A percentile compares a stretch with the other conserved stretches of the same genome.
These are phyloP conservation scores for Emericellopsis atlantica DNA, from an alignment of 2,329 filamentous ascomycete genomes.

Conservation along the genomic window DNA sequence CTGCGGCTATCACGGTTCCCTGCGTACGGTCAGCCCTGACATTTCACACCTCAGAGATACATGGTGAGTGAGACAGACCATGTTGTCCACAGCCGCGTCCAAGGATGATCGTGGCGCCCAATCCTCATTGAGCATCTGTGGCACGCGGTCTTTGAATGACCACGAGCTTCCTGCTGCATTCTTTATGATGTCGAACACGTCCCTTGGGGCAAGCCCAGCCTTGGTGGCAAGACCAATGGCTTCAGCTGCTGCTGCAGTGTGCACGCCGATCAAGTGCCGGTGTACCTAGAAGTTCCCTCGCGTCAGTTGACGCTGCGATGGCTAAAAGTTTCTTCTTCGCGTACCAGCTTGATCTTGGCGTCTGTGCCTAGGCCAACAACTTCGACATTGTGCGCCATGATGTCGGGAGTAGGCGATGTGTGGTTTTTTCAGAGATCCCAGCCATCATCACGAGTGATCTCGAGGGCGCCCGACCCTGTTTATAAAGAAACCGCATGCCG, in stretches of 20 bases:
- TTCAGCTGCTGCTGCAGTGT: slow-evolving; percentile 36
- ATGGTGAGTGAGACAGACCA: slow-evolving; percentile 10
- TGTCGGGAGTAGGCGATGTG: too few relatives aligned
- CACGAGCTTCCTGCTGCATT: slow-evolving; percentile 24
- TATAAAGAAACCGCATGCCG: too few relatives aligned
- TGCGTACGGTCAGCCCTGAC: background rate
- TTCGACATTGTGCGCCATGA: too few relatives aligned
- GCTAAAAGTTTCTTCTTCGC: too few relatives aligned
- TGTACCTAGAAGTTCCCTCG: too few relatives aligned
- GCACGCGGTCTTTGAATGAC: slow-evolving; percentile 44
- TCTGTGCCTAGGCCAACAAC: too few relatives aligned
- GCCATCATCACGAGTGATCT: too few relatives aligned
- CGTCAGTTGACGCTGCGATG: too few relatives aligned
- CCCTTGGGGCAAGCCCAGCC: slow-evolving; percentile 27
- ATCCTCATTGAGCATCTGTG: slow-evolving; percentile 37
- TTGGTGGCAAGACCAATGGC: slow-evolving; percentile 37
- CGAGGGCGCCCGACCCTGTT: too few relatives aligned
- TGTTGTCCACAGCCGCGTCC: slow-evolving; percentile 20
- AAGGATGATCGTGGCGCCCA: slow-evolving; percentile 23
- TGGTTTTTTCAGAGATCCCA: too few relatives aligned
- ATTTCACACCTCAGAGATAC: background rate
- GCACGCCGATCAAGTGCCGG: slow-evolving; percentile 20
- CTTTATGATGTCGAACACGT: slow-evolving; percentile 15
- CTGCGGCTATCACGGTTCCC: background rate
- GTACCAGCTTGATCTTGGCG: too few relatives aligned